Base-by-base conservation (phyloP, 2,329 filamentous ascomycete genomes). In the Ascochyta fabae region DNA sequence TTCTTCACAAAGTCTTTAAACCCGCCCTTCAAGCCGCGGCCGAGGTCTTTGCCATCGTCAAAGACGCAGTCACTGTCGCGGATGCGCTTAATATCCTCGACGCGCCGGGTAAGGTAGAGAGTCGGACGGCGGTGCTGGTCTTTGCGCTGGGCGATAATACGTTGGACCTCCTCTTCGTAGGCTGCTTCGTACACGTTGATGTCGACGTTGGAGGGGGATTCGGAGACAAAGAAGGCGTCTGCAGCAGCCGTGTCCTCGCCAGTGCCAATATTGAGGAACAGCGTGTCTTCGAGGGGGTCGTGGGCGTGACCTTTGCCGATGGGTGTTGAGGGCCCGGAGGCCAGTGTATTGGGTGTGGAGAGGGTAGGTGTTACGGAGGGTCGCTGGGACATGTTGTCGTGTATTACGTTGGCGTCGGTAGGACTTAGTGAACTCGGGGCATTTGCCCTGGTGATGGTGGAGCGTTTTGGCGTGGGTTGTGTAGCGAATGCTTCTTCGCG, bases 131-230 rank as follows among this genome's bases (percentile, higher is more conserved):
- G 65, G 31, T 66, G 59, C 19, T 66, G 65, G 73, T 53, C 80
- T 78, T 64, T 79, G 69, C 59, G 77, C 69, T 60, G 79, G 15
- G 53, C 48, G 75, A 84, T 77, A 66, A 97, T 94, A 15, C 88
- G 84, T 55, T 89, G 84, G 26, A 95, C 85, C 76, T 97, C 91
- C 58, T 90, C 85, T 68, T 91, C 86, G 72, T 96, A 97, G 0
- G 94, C 94, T 0, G 84, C 86, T 73, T 96, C 91, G 73, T 96
- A 97, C 54, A 98, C 88, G 69, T 95, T 88, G 65, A 91, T 91
- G 57, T 96, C 92, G 6, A 91, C 90, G 1, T 88, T 89, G 0
- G 88, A 88, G 3, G 94, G 94, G 1, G 91, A 96, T 75, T 96
- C 92, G 27, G 90, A 91, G 36, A 96, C 87, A 4, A 88, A 73